Base-by-base conservation (phyloP, 2,329 filamentous ascomycete genomes). In the Botryotinia convoluta region DNA sequence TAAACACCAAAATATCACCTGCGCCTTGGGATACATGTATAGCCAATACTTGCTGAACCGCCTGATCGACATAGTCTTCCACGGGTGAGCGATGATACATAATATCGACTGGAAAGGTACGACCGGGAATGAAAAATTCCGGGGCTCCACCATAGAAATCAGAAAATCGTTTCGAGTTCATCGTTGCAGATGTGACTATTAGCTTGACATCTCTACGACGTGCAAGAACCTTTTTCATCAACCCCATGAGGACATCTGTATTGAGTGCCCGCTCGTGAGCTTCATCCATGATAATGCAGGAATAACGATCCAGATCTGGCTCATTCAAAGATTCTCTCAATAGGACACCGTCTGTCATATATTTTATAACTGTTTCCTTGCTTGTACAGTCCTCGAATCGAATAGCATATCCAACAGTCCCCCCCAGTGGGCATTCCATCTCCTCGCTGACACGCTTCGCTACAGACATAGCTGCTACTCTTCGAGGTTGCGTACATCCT, bases 231-330 rank as follows among this genome's bases (percentile, higher is more conserved):
- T 99, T 99, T 82, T 98, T 99, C 84, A 99, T 95, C 42, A 99
- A 84, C 0, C 96, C 96, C 93, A 99, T 97, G 22, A 99, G 85
- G 29, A 99, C 95, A 82, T 99, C 96, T 0, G 96, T 99, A 80
- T 99, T 98, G 68, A 99, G 84, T 1, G 96, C 95, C 82, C 96
- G 89, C 83, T 99, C 96, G 87, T 99, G 96, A 7, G 96, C 97
- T 84, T 99, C 96, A 81, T 99, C 96, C 96, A 99, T 99, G 83
- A 99, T 99, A 79, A 99, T 94, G 81, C 95, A 98, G 22, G 95
- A 97, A 81, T 99, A 99, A 76, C 93, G 93, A 82, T 98, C 96
- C 63, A 99, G 86, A 81, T 99, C 95, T 10, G 92, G 90, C 82
- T 98, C 95, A 74, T 94, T 95, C 18, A 99, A 86, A 9, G 94